Evolutionary conservation across 345 rosid genomes (phyloP), one percentile per base, ranked within the genome.

Genomic region (Physaria fendleri): DNA sequence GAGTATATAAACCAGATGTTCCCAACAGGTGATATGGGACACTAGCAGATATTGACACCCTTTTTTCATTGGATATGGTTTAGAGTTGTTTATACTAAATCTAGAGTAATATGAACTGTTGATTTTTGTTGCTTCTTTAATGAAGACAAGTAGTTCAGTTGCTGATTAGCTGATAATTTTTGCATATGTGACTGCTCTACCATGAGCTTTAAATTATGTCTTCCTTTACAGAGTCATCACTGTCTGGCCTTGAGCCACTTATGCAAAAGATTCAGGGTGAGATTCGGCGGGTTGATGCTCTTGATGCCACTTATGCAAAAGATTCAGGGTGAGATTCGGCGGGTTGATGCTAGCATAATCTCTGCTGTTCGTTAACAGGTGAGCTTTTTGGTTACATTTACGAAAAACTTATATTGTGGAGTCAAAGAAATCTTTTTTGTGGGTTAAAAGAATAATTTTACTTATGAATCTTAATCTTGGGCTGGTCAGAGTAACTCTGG

Each of bases 1-100:
- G 94, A 83, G 55, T 83, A 78, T 74, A 89, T 85, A 71, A 85
- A 85, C 73, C 96, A 89, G 78, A 88, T 88, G 94, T 88, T 85
- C 42, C 91, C 96, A 18, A 78, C 85, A 73, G 96, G 96, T 40
- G 22, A 22, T 2, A 2, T 45, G 29, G 24, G 11, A 45, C 51
- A 23, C 28, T 45, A 45, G 51, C 17, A 13, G 51, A 23, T 5
- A 24, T 4, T 24, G 5, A 24, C 5, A 24, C 27, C 6, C 28
- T 25, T 25, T 25, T 1, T 25, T 4, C 28, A 25, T 25, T 5
- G 28, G 6, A 4, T 5, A 25, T 25, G 28, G 27, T 4, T 4
- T 3, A 4, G 28, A 25, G 5, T 25, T 25, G 28, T 25, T 25
- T 7, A 4, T 4, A 22, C 5, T 25, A 25, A 25, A 25, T 25